Evolutionary conservation across 257 asterid genomes (phyloP).

Genomic region (Vinca minor): DNA sequence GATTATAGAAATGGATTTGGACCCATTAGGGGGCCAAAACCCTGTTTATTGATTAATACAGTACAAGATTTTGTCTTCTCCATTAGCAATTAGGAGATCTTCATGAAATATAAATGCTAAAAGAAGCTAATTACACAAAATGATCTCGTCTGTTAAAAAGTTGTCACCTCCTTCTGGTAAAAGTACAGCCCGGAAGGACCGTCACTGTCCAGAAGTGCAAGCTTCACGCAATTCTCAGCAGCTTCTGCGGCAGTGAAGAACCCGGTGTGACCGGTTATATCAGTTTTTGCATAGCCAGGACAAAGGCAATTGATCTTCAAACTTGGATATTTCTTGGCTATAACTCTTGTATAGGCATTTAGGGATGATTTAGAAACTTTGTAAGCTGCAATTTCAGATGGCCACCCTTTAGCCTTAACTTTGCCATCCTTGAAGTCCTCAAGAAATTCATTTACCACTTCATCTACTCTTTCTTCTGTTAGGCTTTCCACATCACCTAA

Average conservation of each 20-base stretch:
- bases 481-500: conserved; percentile 35
- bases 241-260: conserved; percentile 34
- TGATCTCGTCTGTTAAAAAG: neutral
- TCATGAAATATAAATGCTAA: too few species aligned
- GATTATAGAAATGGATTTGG: too few species aligned
- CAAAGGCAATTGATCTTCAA: conserved; percentile 36
- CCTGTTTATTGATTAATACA: too few species aligned
- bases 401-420: conserved; percentile 48
- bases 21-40: neutral
- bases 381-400: conserved; percentile 21
- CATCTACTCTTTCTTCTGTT: conserved; percentile 38
- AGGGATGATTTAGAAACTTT: conserved; percentile 43
- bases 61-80: too few species aligned
- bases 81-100: too few species aligned
- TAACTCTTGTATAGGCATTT: conserved; percentile 48
- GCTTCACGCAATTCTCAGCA: conserved; percentile 21
- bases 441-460: conserved; percentile 35
- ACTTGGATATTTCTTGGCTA: conserved; percentile 33
- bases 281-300: conserved; percentile 53
- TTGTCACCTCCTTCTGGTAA: neutral
- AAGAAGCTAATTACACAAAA: neutral
- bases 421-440: conserved; percentile 39
- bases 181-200: conserved; percentile 11
- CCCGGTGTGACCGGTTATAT: conserved; percentile 28
- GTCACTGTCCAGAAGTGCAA: conserved; percentile 5